Evolutionary conservation across 2,329 filamentous ascomycete genomes (phyloP), one percentile per base, ranked within the genome.

Genomic region (Fusarium liriodendri): DNA sequence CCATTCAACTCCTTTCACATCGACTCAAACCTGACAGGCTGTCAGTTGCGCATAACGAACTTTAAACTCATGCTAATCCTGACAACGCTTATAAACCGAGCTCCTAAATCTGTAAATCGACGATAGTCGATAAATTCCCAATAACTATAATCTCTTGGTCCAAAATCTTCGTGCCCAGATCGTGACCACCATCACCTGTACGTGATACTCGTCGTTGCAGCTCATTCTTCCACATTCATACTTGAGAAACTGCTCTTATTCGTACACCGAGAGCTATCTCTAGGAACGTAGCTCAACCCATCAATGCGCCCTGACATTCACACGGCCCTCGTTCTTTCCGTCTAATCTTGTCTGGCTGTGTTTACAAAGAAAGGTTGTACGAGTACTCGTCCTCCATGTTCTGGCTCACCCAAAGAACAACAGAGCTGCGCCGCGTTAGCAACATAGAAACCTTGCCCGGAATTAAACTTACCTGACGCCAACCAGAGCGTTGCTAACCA

Each of bases 311-410:
- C 47, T 16, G 27, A 20, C 35, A 62, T 33, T 42, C 45, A 52
- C 33, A 22, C 29, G n/a, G 25, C 50, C 37, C 22, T 60, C 37
- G n/a, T 65, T 61, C 47, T 64, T 66, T 35, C 32, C 50, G 66
- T 58, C 32, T 54, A n/a, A 33, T 32, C 20, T 54, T 37, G 60
- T 18, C 45, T 59, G 22, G 50, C 14, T 33, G 22, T 57, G 52
- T 62, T 83, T 81, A 91, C 72, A 93, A 84, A 69, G 90, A 87
- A 75, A 93, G 82, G 81, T 92, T 92, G 82, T 93, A 93, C 55
- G 90, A 88, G 77, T 92, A 93, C 82, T 93, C 91, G 78, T 92
- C 91, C 84, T 93, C 91, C 89, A 93, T 92, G 78, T 93, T 93
- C 85, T 93, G 91, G 83, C 88, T 91, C 64, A 93, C 83, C 91